A percentile compares a stretch with the other conserved stretches of the same genome.
Conservation (phyloP, 1,284 basidiomycete genomes). For the Pseudozyma sp. region DNA sequence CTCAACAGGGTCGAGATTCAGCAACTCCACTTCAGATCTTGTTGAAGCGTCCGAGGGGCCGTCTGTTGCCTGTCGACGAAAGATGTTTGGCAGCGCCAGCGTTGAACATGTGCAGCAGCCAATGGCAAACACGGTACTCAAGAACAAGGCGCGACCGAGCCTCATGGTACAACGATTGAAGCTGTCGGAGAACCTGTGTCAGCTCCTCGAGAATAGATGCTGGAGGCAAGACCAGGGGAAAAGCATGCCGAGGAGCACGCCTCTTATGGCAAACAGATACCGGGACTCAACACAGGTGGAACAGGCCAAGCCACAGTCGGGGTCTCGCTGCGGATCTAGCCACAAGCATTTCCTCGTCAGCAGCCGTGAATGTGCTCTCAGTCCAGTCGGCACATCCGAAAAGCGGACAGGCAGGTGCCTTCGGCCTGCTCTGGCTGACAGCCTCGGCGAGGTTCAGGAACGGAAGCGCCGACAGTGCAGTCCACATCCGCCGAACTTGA, state of each 20-base stretch:
- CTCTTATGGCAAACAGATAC: too few relatives aligned
- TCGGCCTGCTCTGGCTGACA: background rate
- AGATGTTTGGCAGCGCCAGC: background rate
- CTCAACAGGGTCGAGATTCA: conserved; percentile 7
- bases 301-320: too few relatives aligned
- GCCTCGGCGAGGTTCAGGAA: conserved; percentile 7
- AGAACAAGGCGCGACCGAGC: background rate
- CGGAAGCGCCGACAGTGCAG: conserved; percentile 4
- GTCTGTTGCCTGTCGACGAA: conserved; percentile 3
- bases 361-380: background rate
- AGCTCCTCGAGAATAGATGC: too few relatives aligned
- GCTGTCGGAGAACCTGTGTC: too few relatives aligned
- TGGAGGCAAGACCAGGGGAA: too few relatives aligned
- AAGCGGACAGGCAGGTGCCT: conserved; percentile 1
- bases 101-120: background rate
- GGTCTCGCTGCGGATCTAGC: too few relatives aligned
- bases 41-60: background rate
- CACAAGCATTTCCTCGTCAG: background rate
- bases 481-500: background rate
- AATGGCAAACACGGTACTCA: background rate
- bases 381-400: background rate
- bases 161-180: conserved; percentile 1
- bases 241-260: too few relatives aligned
- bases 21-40: background rate
- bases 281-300: too few relatives aligned